Evolutionary conservation across 371 early-diverging fungal species (phyloP), one percentile per base, ranked within the genome.

Genomic region (Mortierella sp.): DNA sequence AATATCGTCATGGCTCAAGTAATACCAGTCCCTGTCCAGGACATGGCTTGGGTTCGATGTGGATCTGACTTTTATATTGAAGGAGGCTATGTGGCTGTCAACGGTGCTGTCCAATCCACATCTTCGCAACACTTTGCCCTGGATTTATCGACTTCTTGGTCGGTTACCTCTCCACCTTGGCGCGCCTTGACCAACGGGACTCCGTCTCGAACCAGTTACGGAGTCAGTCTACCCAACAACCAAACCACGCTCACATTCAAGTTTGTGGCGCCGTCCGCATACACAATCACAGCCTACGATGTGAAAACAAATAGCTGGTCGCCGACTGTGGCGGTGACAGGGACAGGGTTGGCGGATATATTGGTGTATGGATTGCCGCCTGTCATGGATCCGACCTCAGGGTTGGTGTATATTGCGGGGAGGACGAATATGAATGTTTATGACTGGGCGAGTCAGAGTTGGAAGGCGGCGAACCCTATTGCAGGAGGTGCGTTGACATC

Each of bases 41-140:
- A 45, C 74, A 58, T 60, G 57, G 45, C 74, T 21, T 74, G 48
- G 48, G 58, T 28, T 45, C 74, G 74, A 58, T 60, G 60, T 47
- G 74, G 74, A 19, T 58, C 74, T 47, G 44, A 74, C 60, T 28
- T 60, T 38, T 60, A 21, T 21, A 28, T 74, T 47, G 45, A 60
- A 47, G 74, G 74, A 74, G 74, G 74, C 63, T 74, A 74, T 60
- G 74, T 74, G 44, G 16, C 57, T 45, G 19, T 74, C 74, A 74
- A 74, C 60, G 47, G 60, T 19, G 44, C 44, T 4, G 14, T 19
- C 11, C 42, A 55, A 28, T 48, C 7, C 19, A 44, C 42, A 47
- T 45, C 60, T 26, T 28, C 74, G 9, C 74, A 74, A 31, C 44
- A 26, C 10, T 19, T 74, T 47, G 58, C 74, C 60, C 74, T 74